Evolutionary conservation across 352 stramenopile species (phyloP).

Genomic region (Pythium plurisporium): DNA sequence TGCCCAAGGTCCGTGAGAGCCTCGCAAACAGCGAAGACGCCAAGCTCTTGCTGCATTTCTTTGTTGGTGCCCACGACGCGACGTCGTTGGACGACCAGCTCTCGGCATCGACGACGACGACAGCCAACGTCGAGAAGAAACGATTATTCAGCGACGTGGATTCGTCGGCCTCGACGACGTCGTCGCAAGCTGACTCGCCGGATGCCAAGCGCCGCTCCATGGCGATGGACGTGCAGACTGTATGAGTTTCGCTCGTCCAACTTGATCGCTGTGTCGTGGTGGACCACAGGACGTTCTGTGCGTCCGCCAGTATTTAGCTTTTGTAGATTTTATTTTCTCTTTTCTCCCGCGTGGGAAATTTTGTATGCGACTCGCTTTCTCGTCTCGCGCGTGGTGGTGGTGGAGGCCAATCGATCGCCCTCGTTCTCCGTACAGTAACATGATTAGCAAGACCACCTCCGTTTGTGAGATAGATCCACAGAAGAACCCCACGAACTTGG

Average conservation of each 20-base stretch:
- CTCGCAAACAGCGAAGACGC: slow-evolving; percentile 59
- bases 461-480: slow-evolving; percentile 7
- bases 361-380: slow-evolving; percentile 1
- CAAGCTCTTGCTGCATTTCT: slow-evolving; percentile 75
- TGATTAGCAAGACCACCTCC: neutral
- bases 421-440: slow-evolving; percentile 14
- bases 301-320: slow-evolving; percentile 23
- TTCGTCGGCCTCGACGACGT: slow-evolving; percentile 10
- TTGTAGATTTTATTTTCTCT: slow-evolving; percentile 19
- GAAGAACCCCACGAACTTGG: slow-evolving; percentile 4
- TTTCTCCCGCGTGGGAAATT: neutral
- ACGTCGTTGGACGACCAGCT: slow-evolving; percentile 21
- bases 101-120: neutral
- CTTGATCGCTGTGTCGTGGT: neutral
- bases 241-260: too few relatives aligned
- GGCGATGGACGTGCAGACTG: slow-evolving; percentile 30
- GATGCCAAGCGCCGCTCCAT: slow-evolving; percentile 45
- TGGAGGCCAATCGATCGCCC: neutral
- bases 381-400: neutral
- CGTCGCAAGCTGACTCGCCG: slow-evolving; percentile 10
- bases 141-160: slow-evolving; percentile 41
- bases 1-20: slow-evolving; percentile 15
- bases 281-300: too few relatives aligned
- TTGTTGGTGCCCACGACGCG: slow-evolving; percentile 47
- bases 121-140: slow-evolving; percentile 52